Percentiles rank a stretch among this genome's conserved stretches.
These are phyloP conservation scores for Begonia loranthoides DNA, from an alignment of 306 rosid species.

Conservation along the genomic window DNA sequence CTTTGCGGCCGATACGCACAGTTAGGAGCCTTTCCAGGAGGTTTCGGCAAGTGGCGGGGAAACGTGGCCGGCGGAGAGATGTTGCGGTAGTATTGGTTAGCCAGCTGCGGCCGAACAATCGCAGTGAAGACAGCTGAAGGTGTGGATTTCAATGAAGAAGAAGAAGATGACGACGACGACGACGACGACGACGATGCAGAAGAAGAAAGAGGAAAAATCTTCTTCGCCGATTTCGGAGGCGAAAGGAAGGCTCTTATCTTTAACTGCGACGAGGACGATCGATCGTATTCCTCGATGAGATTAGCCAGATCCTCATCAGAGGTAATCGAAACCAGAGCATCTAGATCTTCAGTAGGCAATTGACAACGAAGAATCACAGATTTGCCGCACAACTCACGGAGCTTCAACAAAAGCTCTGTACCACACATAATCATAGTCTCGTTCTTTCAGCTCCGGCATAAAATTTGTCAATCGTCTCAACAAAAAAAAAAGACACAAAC, in stretches of 20 bases:
- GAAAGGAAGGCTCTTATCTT: conserved; percentile 82
- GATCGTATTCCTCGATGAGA: conserved; percentile 78
- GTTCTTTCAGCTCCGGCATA: conserved; percentile 7
- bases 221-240: conserved; percentile 36
- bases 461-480: not conserved
- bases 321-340: conserved; percentile 77
- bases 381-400: conserved; percentile 53
- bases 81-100: conserved; percentile 32
- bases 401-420: conserved; percentile 65
- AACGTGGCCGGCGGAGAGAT: conserved; percentile 14
- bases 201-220: conserved; percentile 18
- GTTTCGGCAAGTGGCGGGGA: conserved; percentile 16
- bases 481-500: not conserved
- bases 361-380: conserved; percentile 78
- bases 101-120: conserved; percentile 14
- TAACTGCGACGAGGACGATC: conserved; percentile 24
- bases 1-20: conserved; percentile 35
- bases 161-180: conserved; percentile 13
- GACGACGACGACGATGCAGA: conserved; percentile 39
- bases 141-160: conserved; percentile 21
- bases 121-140: conserved; percentile 23
- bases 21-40: conserved; percentile 30
- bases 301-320: conserved; percentile 79
- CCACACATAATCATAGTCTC: conserved; percentile 12
- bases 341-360: conserved; percentile 80